Percentiles rank a stretch among this genome's conserved stretches.
Evolutionary conservation across 208 protist species (phyloP).

Genomic region (Leishmania gerbilli): DNA sequence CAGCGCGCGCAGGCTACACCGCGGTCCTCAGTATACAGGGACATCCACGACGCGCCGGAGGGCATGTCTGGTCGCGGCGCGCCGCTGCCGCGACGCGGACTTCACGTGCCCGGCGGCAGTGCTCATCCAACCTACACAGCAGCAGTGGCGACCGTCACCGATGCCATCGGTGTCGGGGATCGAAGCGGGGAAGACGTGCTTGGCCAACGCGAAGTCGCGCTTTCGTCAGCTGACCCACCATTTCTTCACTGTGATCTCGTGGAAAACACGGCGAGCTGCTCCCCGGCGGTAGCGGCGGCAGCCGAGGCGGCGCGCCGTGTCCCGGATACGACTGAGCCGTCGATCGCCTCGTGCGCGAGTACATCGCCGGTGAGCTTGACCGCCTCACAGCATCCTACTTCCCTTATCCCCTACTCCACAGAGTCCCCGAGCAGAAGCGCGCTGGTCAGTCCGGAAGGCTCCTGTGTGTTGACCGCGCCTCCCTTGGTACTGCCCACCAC

Average conservation of each 20-base stretch:
- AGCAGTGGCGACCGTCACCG: not conserved
- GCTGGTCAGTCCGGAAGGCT: not conserved
- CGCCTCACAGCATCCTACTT: not conserved
- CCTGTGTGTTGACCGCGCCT: not conserved
- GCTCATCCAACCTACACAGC: not conserved
- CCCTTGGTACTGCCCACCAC: not conserved
- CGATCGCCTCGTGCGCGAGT: not conserved
- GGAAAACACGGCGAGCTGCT: no score
- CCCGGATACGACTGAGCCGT: not conserved
- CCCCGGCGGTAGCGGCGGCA: not conserved
- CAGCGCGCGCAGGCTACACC: not conserved
- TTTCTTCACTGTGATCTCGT: no score
- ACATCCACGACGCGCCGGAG: constrained; percentile 4
- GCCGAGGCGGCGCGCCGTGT: not conserved
- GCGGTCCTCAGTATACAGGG: not conserved
- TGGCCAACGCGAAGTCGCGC: no score
- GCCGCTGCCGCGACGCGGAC: not conserved
- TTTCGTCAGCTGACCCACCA: no score
- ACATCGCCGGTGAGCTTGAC: not conserved
- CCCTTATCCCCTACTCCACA: not conserved
- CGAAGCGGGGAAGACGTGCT: no score
- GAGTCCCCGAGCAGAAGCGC: not conserved
- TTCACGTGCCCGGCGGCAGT: not conserved
- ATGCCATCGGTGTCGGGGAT: no score
- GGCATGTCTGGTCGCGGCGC: not conserved